Evolutionary conservation across 1,284 basidiomycete species (phyloP), one percentile per base, ranked within the genome.

Genomic region (Rhodotorula sp.): DNA sequence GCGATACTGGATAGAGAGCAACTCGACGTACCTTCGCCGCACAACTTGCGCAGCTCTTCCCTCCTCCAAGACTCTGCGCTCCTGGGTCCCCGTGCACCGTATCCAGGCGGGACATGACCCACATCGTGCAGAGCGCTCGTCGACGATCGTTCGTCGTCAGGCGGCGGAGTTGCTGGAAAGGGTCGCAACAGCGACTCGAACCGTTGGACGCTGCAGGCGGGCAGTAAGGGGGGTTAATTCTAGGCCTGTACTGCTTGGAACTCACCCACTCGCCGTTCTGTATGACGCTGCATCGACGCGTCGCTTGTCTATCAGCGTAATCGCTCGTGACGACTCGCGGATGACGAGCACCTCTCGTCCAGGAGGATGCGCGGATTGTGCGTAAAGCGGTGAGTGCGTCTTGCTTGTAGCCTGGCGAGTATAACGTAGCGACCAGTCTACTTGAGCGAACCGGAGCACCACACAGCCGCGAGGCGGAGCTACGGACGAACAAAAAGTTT

Each of bases 131-230:
- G 30, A 4, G 46, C 6, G 33, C 46, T 29, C 33, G 26, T 29
- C 54, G 45, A 51, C 26, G 54, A 33, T 37, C 26, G 14, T 53
- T 33, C 29, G n/a, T 22, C 29, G 56, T 17, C 18, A 29, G 18
- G 3, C 24, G 37, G 10, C 8, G 37, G 37, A 42, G 63, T 7
- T 4, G 49, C 22, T 5, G 60, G 8, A 24, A 37, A 44, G 6
- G 46, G 48, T 20, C 24, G 30, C n/a, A 70, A 46, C 22, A 67
- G 53, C 33, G 62, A 59, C 26, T 70, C 64, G 61, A 70, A 66
- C 22, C 64, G 64, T 30, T 66, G 48, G 7, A 70, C 48, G 18
- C 68, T 70, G 60, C 20, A 29, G 33, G 18, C 17, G 33, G 37
- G 53, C 3, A 3, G 12, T 0, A 22, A 20, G 30, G 48, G 22